A percentile compares a stretch with the other conserved stretches of the same genome.
These are phyloP conservation scores for Neotropicomus parvogracilis DNA, from an alignment of 1,284 basidiomycete genomes.

Conservation along the genomic window DNA sequence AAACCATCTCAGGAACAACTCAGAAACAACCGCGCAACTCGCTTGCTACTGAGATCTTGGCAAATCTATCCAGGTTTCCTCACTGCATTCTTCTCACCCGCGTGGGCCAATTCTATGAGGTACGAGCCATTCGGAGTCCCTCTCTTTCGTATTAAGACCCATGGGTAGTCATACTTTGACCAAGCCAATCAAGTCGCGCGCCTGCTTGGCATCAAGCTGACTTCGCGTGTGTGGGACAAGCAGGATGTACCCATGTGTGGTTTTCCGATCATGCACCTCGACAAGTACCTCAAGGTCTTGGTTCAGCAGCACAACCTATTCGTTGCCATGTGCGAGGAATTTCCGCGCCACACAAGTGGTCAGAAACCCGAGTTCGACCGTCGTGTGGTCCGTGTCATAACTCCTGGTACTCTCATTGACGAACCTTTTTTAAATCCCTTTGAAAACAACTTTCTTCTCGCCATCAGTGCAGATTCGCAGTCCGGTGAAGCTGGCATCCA, in stretches of 20 bases:
- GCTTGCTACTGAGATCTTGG: constrained; percentile 66
- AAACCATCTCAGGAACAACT: not conserved
- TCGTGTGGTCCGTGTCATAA: constrained; percentile 81
- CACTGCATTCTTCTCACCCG: constrained; percentile 87
- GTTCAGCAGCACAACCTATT: constrained; percentile 80
- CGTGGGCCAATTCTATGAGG: constrained; percentile 95
- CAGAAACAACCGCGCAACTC: constrained; percentile 43
- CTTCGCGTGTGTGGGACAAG: constrained; percentile 69
- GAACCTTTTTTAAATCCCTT: constrained; percentile 81
- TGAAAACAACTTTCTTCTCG: constrained; percentile 86
- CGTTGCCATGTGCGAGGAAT: constrained; percentile 92
- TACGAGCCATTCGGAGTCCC: constrained; percentile 31
- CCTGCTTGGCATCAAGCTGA: constrained; percentile 79
- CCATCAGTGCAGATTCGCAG: constrained; percentile 44
- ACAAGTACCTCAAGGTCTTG: constrained; percentile 82
- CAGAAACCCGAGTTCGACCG: constrained; percentile 62
- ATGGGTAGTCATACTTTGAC: constrained; percentile 81
- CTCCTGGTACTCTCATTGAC: constrained; percentile 89
- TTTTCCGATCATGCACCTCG: constrained; percentile 82
- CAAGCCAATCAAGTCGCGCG: constrained; percentile 79
- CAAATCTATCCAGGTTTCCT: constrained; percentile 75
- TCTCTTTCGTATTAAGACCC: constrained; percentile 9
- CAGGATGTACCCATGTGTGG: constrained; percentile 78
- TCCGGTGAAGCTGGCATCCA: constrained; percentile 8
- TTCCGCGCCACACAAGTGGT: constrained; percentile 48